Percentiles rank a stretch among this genome's conserved stretches.
These are phyloP conservation scores for Singerocomus inundabilis DNA, from an alignment of 1,284 basidiomycete genomes.

Conservation along the genomic window DNA sequence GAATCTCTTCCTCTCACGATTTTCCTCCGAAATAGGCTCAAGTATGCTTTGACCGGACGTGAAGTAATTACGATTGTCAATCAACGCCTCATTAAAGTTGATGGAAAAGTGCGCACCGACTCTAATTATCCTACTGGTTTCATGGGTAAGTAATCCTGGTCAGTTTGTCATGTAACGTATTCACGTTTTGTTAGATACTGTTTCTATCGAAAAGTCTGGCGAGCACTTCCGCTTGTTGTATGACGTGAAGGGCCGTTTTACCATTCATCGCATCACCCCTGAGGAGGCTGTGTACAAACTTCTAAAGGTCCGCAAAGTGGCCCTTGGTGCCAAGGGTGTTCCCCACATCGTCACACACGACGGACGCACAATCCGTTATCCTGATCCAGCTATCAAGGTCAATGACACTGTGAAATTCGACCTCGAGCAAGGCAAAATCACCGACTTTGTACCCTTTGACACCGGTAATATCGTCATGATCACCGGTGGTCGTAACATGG, in stretches of 20 bases:
- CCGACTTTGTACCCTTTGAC: constrained; percentile 94
- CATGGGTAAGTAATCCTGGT: constrained; percentile 69
- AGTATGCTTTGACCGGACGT: constrained; percentile 96
- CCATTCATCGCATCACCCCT: constrained; percentile 98
- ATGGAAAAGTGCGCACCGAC: constrained; percentile 98
- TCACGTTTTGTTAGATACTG: constrained; percentile 65
- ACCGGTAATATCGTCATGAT: constrained; percentile 97
- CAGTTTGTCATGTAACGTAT: background rate
- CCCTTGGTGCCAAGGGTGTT: constrained; percentile 91
- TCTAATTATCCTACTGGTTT: constrained; percentile 96
- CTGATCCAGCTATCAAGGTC: constrained; percentile 93
- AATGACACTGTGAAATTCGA: constrained; percentile 99
- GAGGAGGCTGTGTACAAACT: constrained; percentile 99
- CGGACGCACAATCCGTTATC: constrained; percentile 99
- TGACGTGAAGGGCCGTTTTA: constrained; percentile 99
- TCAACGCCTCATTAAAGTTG: constrained; percentile 98
- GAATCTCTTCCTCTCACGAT: constrained; percentile 94
- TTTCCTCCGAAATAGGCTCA: constrained; percentile 98
- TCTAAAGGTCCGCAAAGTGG: constrained; percentile 91
- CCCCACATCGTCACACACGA: constrained; percentile 99
- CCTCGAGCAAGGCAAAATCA: constrained; percentile 93
- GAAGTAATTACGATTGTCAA: constrained; percentile 96
- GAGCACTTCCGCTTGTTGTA: constrained; percentile 99
- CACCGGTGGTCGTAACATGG: constrained; percentile 99
- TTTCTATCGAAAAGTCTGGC: constrained; percentile 97